phyloP scores from a whole-genome alignment of 805 yeast species.

The Candida krabiensis region DNA sequence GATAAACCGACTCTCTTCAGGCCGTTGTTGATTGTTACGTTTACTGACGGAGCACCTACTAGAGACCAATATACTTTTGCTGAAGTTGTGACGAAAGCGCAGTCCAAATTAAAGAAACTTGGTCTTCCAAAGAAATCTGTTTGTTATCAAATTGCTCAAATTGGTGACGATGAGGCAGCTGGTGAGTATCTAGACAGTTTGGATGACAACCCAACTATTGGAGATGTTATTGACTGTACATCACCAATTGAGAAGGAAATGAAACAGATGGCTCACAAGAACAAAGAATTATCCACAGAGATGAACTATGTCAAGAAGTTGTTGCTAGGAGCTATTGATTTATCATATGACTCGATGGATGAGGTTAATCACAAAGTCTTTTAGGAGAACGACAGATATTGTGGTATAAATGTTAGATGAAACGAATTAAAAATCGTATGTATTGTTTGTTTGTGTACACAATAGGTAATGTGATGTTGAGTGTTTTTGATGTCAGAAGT shows the following conservation, averaged over 20 bases:
- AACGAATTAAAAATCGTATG: too few relatives aligned
- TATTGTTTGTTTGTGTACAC: too few relatives aligned
- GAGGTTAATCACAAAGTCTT: constrained; percentile 19
- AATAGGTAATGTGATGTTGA: too few relatives aligned
- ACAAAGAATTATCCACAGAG: constrained; percentile 24
- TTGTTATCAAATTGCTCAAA: constrained; percentile 27
- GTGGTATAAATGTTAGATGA: too few relatives aligned
- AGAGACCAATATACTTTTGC: constrained; percentile 16
- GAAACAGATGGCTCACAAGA: constrained; percentile 20
- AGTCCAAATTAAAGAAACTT: constrained; percentile 10
- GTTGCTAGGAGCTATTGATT: constrained; percentile 25
- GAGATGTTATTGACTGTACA: constrained; percentile 28
- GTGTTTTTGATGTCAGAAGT: too few relatives aligned
- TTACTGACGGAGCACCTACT: constrained; percentile 28
- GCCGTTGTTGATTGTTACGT: constrained; percentile 21
- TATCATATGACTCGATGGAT: constrained; percentile 27
- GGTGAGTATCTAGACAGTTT: constrained; percentile 22
- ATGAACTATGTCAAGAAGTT: constrained; percentile 26
- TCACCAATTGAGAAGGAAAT: constrained; percentile 26
- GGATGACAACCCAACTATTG: constrained; percentile 18
- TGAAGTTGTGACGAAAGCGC: constrained; percentile 14
- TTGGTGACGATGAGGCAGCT: constrained; percentile 23
- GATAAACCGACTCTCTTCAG: constrained; percentile 11
- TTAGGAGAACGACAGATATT: too few relatives aligned
- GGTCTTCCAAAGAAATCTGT: constrained; percentile 17